These are phyloP conservation scores for Kodamaea kakaduensis DNA, from an alignment of 805 yeast genomes.

Conservation along the genomic window DNA sequence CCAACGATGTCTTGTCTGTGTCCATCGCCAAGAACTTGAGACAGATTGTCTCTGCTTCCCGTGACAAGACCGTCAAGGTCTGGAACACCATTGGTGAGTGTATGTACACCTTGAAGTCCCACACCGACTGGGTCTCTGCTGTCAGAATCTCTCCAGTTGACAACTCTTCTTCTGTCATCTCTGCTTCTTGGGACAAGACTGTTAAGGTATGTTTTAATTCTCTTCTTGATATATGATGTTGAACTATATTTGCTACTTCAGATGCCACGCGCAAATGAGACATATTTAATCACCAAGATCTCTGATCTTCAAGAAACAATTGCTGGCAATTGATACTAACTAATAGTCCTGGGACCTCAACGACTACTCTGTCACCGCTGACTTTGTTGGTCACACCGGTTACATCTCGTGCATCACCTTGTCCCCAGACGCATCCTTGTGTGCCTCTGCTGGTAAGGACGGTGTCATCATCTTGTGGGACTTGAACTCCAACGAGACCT, in stretches of 20 bases:
- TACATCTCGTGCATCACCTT: conserved; percentile 95
- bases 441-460: conserved; percentile 99
- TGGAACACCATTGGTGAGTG: conserved; percentile 99
- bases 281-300: conserved; percentile 97
- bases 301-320: conserved; percentile 62
- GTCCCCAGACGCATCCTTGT: conserved; percentile 99
- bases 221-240: conserved; percentile 59
- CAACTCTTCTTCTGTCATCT: conserved; percentile 72
- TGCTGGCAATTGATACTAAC: conserved; percentile 20
- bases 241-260: conserved; percentile 97
- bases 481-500: conserved; percentile 76
- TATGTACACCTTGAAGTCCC: conserved; percentile 90
- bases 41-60: conserved; percentile 97
- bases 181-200: conserved; percentile 98
- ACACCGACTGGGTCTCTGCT: conserved; percentile 98
- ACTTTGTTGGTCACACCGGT: conserved; percentile 99
- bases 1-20: conserved; percentile 94
- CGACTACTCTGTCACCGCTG: conserved; percentile 84
- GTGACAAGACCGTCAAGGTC: conserved; percentile 98
- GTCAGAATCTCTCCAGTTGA: conserved; percentile 94
- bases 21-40: conserved; percentile 95
- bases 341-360: conserved; percentile 92
- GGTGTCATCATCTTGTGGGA: conserved; percentile 99
- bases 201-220: conserved; percentile 83
- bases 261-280: conserved; percentile 92